Evolutionary conservation across 176 grass and related monocot genomes (phyloP).

Genomic region (Oryza punctata): DNA sequence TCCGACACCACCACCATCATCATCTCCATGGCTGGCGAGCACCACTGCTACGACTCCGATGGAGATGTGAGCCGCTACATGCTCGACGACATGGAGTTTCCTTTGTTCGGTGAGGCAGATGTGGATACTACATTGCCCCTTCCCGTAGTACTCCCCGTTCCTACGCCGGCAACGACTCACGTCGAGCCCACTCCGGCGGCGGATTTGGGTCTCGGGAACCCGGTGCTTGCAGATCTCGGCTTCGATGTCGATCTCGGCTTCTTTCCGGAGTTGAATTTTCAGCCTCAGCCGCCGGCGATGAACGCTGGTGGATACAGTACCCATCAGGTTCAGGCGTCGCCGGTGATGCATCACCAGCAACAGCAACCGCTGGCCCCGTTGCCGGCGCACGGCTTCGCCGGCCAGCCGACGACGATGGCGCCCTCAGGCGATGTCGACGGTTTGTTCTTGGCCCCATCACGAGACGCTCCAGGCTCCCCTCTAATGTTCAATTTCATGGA

Average conservation of each 20-base stretch:
- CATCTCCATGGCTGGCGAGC: conserved; percentile 1
- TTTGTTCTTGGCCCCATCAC: neutral
- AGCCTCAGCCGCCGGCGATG: neutral
- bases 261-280: neutral
- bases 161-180: neutral
- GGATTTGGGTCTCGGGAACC: neutral
- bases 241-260: neutral
- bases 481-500: neutral
- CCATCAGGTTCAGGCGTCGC: neutral
- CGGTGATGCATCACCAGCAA: neutral
- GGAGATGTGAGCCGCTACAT: conserved; percentile 5
- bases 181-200: neutral
- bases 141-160: no score
- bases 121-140: no score
- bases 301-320: neutral
- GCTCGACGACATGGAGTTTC: neutral
- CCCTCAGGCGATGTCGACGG: neutral
- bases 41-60: neutral
- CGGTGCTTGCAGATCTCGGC: neutral
- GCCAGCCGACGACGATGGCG: no score
- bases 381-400: neutral
- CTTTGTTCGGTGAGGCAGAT: neutral
- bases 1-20: neutral
- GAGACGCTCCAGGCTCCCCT: neutral
- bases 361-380: neutral